Evolutionary conservation across 2,329 filamentous ascomycete species (phyloP), one percentile per base, ranked within the genome.

Genomic region (Aspergillus texensis): DNA sequence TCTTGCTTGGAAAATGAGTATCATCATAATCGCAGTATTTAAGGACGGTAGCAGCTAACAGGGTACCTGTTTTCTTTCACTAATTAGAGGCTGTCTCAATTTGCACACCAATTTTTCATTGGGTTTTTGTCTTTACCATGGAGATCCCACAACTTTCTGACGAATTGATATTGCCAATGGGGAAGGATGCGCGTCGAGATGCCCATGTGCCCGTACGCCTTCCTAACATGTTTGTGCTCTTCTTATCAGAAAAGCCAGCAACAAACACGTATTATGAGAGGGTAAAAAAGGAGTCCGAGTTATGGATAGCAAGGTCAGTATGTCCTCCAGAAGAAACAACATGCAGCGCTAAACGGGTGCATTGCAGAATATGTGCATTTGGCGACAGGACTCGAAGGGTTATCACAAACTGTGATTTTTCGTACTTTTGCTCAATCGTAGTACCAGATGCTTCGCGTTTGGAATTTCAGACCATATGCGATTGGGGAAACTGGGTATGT

Each of bases 191-290:
- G 19, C n/a, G 39, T 19, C 48, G n/a, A 53, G 9, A 59, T 24
- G 26, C 32, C 14, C 16, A 60, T 52, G 48, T 65, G 30, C 34
- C 57, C 2, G 64, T 69, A 16, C 50, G 36, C 14, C 61, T 75
- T 3, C 73, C 73, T 0, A 70, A 75, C 36, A 65, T 74, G 67
- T 75, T 74, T 57, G 68, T 70, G 10, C 71, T 72, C 1, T 74
- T 74, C 41, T 65, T 75, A 56, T 70, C 74, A 1, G 62, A 68
- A 28, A 62, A 70, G 5, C 70, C 68, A 1, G 34, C 54, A 2
- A 53, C 70, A 11, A 75, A 75, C 46, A 66, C 64, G 10, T 43
- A 71, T 50, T 75, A 74, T 55, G 63, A 67, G 30, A 48, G 41
- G 16, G 63, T 72, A 39, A 72, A 69, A 28, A 43, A 52, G 5